phyloP scores from a whole-genome alignment of 768 basidiomycete species.

The Lentinula raphanica region DNA sequence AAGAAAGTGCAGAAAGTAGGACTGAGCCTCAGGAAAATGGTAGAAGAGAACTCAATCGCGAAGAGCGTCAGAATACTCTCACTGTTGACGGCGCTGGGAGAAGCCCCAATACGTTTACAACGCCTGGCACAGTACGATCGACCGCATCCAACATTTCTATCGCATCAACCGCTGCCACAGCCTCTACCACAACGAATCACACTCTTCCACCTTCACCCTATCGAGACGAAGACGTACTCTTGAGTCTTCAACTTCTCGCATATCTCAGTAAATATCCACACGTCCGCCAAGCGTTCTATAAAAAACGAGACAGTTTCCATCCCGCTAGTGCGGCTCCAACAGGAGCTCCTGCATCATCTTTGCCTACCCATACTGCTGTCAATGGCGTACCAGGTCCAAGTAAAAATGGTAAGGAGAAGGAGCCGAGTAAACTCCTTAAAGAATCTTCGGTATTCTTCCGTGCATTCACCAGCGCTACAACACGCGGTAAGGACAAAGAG shows the following conservation, averaged over 20 bases:
- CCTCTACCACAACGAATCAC: conserved; percentile 17
- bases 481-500: conserved; percentile 47
- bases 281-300: conserved; percentile 93
- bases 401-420: conserved; percentile 22
- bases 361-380: not conserved
- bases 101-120: not conserved
- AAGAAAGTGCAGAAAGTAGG: not conserved
- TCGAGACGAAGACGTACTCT: conserved; percentile 90
- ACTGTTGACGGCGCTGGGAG: not conserved
- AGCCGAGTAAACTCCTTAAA: conserved; percentile 17
- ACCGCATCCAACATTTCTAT: conserved; percentile 4
- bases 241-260: conserved; percentile 87
- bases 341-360: conserved; percentile 5
- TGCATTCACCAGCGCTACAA: conserved; percentile 35
- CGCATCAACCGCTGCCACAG: conserved; percentile 5
- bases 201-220: conserved; percentile 50
- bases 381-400: not conserved
- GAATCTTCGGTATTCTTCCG: conserved; percentile 34
- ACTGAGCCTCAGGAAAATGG: not conserved
- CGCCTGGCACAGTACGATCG: conserved; percentile 2
- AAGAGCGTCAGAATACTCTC: conserved; percentile 1
- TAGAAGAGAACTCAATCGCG: not conserved
- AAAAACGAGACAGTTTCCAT: conserved; percentile 76
- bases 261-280: conserved; percentile 98
- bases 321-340: conserved; percentile 52